Conservation (phyloP, 2,329 filamentous ascomycete genomes). For the Fusarium chlamydosporum region DNA sequence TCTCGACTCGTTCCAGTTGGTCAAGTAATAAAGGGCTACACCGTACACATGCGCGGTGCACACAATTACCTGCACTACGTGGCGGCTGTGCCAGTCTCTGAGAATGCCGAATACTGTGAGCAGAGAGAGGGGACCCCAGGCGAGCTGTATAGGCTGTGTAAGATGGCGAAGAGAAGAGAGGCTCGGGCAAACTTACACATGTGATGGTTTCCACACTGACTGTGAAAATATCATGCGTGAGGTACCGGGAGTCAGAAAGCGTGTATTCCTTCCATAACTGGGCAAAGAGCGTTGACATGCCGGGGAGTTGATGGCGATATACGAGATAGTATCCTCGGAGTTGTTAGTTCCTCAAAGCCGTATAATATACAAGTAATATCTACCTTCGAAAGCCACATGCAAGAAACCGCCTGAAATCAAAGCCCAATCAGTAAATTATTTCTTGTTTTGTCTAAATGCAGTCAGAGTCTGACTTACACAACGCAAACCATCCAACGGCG, state of each 20-base stretch:
- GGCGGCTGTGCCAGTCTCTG: slow-evolving; percentile 60
- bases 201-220: slow-evolving; percentile 90
- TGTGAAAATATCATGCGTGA: slow-evolving; percentile 85
- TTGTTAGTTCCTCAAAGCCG: background rate
- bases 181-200: slow-evolving; percentile 67
- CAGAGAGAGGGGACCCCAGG: slow-evolving; percentile 72
- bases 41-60: slow-evolving; percentile 72
- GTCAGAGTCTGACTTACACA: slow-evolving; percentile 58
- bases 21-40: slow-evolving; percentile 73
- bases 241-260: slow-evolving; percentile 87
- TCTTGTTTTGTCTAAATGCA: slow-evolving; percentile 13
- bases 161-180: slow-evolving; percentile 7
- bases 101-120: slow-evolving; percentile 63
- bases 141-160: slow-evolving; percentile 54
- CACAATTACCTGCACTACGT: slow-evolving; percentile 66
- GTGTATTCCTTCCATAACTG: slow-evolving; percentile 96
- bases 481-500: slow-evolving; percentile 67
- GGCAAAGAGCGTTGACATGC: slow-evolving; percentile 79
- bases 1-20: slow-evolving; percentile 65
- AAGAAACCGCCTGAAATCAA: slow-evolving; percentile 71
- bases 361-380: background rate
- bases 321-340: slow-evolving; percentile 78
- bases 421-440: background rate
- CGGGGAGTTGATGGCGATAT: slow-evolving; percentile 75
- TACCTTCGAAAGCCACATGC: slow-evolving; percentile 86